phyloP scores from a whole-genome alignment of 208 protist species.

The Trypanosoma theileri region DNA sequence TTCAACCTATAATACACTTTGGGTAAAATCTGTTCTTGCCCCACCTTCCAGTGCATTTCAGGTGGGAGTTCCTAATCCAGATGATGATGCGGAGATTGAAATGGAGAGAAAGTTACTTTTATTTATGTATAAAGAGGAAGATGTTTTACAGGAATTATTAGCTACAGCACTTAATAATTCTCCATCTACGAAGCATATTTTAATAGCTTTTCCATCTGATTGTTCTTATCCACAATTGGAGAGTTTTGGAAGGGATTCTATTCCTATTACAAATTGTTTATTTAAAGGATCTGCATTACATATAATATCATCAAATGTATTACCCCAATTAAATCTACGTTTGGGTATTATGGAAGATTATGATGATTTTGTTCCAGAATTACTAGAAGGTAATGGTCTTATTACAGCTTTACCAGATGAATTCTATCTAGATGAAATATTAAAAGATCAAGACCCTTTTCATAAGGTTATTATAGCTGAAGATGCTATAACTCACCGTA shows the following conservation, averaged over 20 bases:
- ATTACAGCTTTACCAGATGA: conserved; percentile 68
- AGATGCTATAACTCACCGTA: conserved; percentile 61
- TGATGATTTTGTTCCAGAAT: conserved; percentile 83
- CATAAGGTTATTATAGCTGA: conserved; percentile 86
- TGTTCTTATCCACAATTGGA: conserved; percentile 28
- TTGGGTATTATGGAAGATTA: conserved; percentile 87
- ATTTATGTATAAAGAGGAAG: conserved; percentile 27
- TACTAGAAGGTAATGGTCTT: conserved; percentile 65
- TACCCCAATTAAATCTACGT: conserved; percentile 64
- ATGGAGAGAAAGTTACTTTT: conserved; percentile 18
- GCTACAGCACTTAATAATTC: conserved; percentile 41
- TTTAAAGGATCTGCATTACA: conserved; percentile 37
- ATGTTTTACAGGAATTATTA: conserved; percentile 48
- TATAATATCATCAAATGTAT: conserved; percentile 34
- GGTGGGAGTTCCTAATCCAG: conserved; percentile 5
- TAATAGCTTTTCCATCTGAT: conserved; percentile 33
- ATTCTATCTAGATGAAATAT: conserved; percentile 87
- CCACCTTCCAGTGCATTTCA: conserved; percentile 33
- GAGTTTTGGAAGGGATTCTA: conserved; percentile 5
- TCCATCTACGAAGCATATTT: conserved; percentile 45
- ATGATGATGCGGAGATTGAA: conserved; percentile 12
- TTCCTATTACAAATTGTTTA: background rate
- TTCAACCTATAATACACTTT: conserved; percentile 61
- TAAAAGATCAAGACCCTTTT: conserved; percentile 77
- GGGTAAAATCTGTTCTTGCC: conserved; percentile 63